Conservation (phyloP, 805 yeast genomes). For the Sugiyamaella valdiviana region DNA sequence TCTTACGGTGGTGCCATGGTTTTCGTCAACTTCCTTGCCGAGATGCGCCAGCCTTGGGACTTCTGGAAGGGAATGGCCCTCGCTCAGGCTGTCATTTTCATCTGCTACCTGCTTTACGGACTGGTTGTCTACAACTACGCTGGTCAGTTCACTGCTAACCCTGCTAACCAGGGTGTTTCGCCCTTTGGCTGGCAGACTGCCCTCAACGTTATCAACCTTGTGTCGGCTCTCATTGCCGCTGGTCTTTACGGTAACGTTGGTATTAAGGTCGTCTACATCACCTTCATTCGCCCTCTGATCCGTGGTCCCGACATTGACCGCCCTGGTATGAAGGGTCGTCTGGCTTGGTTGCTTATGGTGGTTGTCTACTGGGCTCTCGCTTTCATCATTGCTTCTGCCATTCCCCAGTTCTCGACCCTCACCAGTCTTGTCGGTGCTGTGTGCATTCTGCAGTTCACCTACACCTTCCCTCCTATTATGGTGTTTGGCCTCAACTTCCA, state of each 20-base stretch:
- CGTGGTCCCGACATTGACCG: conserved; percentile 32
- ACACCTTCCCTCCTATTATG: conserved; percentile 37
- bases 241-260: conserved; percentile 44
- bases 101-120: conserved; percentile 39
- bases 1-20: conserved; percentile 49
- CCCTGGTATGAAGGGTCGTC: conserved; percentile 28
- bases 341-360: conserved; percentile 35
- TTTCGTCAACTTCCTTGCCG: conserved; percentile 44
- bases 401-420: conserved; percentile 38
- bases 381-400: conserved; percentile 40
- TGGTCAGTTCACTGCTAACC: conserved; percentile 41
- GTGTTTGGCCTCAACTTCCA: conserved; percentile 24
- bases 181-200: conserved; percentile 34
- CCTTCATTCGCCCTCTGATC: conserved; percentile 32
- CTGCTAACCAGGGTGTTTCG: conserved; percentile 42
- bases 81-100: conserved; percentile 39
- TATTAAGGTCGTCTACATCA: conserved; percentile 40
- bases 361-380: conserved; percentile 41
- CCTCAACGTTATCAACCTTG: conserved; percentile 33
- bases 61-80: conserved; percentile 43
- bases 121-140: conserved; percentile 39
- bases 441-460: conserved; percentile 42
- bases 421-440: conserved; percentile 39
- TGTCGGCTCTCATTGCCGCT: conserved; percentile 41
- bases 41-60: conserved; percentile 43